Evolutionary conservation across 2,329 filamentous ascomycete genomes (phyloP).

Genomic region (Cordyceps javanica): DNA sequence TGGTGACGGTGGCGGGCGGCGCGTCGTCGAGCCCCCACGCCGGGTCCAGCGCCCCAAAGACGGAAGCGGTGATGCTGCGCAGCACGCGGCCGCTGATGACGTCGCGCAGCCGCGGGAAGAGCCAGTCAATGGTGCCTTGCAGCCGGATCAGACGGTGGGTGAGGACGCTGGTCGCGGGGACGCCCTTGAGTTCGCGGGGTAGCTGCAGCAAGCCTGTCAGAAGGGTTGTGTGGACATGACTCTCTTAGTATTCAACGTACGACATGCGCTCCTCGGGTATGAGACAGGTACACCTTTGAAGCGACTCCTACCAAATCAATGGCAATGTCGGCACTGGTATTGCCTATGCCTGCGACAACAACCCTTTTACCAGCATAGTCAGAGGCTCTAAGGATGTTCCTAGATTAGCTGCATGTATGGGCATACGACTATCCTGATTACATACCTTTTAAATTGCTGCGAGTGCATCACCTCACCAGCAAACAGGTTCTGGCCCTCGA

Average conservation of each 20-base stretch:
- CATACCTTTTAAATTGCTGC: slow-evolving; percentile 27
- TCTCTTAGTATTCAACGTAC: slow-evolving; percentile 17
- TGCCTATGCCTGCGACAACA: slow-evolving; percentile 37
- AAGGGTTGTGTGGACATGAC: not conserved
- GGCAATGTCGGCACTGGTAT: slow-evolving; percentile 27
- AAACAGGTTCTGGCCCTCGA: slow-evolving; percentile 32
- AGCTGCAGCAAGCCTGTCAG: not conserved
- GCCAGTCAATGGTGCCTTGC: not conserved
- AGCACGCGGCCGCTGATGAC: not conserved
- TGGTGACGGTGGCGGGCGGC: slow-evolving; percentile 19
- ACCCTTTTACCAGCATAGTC: slow-evolving; percentile 36
- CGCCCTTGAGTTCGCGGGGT: slow-evolving; percentile 6
- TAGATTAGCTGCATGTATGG: not conserved
- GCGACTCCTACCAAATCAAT: slow-evolving; percentile 28
- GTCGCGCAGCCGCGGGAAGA: slow-evolving; percentile 4
- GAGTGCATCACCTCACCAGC: slow-evolving; percentile 34
- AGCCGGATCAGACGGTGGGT: slow-evolving; percentile 6
- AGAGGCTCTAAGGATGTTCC: slow-evolving; percentile 15
- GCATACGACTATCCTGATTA: not conserved
- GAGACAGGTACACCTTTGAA: slow-evolving; percentile 35
- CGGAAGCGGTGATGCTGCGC: not conserved
- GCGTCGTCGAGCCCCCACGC: slow-evolving; percentile 23
- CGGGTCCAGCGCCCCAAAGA: not conserved
- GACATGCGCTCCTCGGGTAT: slow-evolving; percentile 32
- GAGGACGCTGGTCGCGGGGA: slow-evolving; percentile 6